phyloP scores from a whole-genome alignment of 371 early-diverging fungal species.

The Coemansia sp. region DNA sequence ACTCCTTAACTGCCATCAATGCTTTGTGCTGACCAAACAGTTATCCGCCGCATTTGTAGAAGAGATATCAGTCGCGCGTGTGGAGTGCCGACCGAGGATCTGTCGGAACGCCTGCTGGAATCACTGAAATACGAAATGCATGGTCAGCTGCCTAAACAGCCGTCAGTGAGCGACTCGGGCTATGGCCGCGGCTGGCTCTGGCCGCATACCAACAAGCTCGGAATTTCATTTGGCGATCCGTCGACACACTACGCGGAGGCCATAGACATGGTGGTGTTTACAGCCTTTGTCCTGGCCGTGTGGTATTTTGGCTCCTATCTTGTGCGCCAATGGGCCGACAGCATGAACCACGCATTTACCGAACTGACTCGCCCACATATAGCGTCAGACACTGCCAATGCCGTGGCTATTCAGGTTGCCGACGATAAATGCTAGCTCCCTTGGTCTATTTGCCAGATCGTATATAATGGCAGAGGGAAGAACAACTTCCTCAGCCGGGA shows the following conservation, averaged over 20 bases:
- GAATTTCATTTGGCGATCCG: too few species aligned
- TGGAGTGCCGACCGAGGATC: constrained; percentile 10
- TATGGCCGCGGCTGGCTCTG: too few species aligned
- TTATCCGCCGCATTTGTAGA: constrained; percentile 3
- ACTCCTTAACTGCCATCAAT: too few species aligned
- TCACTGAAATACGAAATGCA: constrained; percentile 1
- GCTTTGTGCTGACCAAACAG: too few species aligned
- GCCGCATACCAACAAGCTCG: too few species aligned
- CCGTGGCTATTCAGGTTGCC: not conserved
- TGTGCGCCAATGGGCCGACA: constrained; percentile 17
- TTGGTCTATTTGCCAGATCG: not conserved
- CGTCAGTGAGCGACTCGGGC: too few species aligned
- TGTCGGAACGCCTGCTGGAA: constrained; percentile 24
- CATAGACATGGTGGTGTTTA: constrained; percentile 13
- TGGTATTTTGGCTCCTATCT: constrained; percentile 26
- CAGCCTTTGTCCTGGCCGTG: constrained; percentile 9
- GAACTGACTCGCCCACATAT: not conserved
- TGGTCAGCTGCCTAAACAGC: not conserved
- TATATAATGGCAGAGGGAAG: too few species aligned
- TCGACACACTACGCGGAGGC: not conserved
- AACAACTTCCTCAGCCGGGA: too few species aligned
- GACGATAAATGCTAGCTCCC: constrained; percentile 5
- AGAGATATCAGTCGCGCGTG: constrained; percentile 12
- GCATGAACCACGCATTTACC: not conserved
- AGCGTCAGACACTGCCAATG: not conserved